phyloP scores from a whole-genome alignment of 2,329 filamentous ascomycete genomes.

The Endoconidiophora polonica region DNA sequence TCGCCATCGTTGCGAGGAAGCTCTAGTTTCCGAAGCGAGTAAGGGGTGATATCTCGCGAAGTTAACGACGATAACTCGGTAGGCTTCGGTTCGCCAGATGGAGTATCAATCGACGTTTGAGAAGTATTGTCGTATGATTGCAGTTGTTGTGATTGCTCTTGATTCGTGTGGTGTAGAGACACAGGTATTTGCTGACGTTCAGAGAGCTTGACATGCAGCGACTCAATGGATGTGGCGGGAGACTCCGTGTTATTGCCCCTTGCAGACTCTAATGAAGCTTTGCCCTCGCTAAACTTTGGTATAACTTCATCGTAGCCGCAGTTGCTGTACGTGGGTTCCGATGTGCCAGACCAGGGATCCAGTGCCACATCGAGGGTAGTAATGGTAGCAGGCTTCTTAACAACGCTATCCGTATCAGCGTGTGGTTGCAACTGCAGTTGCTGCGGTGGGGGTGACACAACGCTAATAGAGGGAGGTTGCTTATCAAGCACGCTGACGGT shows the following conservation, averaged over 20 bases:
- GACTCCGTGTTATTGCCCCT: conserved; percentile 2
- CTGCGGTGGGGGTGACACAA: neutral
- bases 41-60: neutral
- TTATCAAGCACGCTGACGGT: neutral
- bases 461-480: neutral
- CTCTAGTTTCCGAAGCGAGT: neutral
- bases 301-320: neutral
- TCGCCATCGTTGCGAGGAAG: conserved; percentile 1
- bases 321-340: conserved; percentile 1
- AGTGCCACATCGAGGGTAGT: neutral
- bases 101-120: neutral
- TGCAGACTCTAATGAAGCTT: neutral
- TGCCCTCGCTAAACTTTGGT: conserved; percentile 3
- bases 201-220: neutral
- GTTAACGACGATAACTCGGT: neutral
- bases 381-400: neutral
- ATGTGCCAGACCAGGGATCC: conserved; percentile 9
- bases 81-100: neutral
- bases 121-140: neutral
- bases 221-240: conserved; percentile 5
- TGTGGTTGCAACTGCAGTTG: neutral
- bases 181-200: no score
- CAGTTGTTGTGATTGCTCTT: neutral
- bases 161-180: neutral
- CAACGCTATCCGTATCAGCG: neutral